These are phyloP conservation scores for Phascolomyces articulosus DNA, from an alignment of 371 early-diverging fungal genomes.

Conservation along the genomic window DNA sequence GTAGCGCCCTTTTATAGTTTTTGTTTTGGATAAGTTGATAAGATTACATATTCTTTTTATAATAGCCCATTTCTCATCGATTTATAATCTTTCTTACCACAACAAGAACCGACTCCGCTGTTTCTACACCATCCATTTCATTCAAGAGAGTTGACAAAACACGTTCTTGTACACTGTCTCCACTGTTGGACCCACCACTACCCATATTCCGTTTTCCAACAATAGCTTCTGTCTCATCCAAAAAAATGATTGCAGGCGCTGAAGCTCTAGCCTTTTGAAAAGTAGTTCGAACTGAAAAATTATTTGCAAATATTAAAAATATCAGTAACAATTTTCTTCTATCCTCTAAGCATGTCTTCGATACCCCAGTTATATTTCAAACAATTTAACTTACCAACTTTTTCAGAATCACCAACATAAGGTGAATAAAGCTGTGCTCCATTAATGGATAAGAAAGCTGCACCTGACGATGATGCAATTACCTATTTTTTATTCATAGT, in stretches of 20 bases:
- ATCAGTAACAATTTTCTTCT: too few relatives aligned
- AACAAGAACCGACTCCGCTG: slow-evolving; percentile 74
- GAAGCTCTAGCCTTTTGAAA: slow-evolving; percentile 88
- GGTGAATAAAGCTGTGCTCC: slow-evolving; percentile 92
- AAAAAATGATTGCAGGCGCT: slow-evolving; percentile 93
- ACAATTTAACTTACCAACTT: slow-evolving; percentile 63
- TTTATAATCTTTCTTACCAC: slow-evolving; percentile 51
- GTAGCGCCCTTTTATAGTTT: slow-evolving; percentile 80
- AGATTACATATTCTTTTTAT: too few relatives aligned
- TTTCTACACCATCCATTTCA: slow-evolving; percentile 97
- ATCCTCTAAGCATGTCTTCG: too few relatives aligned
- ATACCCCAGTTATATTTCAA: too few relatives aligned
- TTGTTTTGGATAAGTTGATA: too few relatives aligned
- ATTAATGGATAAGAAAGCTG: slow-evolving; percentile 86
- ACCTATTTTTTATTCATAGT: slow-evolving; percentile 35
- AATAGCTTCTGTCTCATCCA: slow-evolving; percentile 99
- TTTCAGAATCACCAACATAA: slow-evolving; percentile 95
- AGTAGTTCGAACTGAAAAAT: slow-evolving; percentile 64
- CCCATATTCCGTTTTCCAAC: slow-evolving; percentile 90
- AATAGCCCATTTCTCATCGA: too few relatives aligned
- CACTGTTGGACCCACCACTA: slow-evolving; percentile 58
- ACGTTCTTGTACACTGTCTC: slow-evolving; percentile 88
- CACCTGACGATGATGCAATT: slow-evolving; percentile 78
- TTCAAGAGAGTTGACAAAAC: slow-evolving; percentile 90
- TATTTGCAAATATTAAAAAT: neutral